Evolutionary conservation across 2,329 filamentous ascomycete species (phyloP).

Genomic region (Epichloe scottii): DNA sequence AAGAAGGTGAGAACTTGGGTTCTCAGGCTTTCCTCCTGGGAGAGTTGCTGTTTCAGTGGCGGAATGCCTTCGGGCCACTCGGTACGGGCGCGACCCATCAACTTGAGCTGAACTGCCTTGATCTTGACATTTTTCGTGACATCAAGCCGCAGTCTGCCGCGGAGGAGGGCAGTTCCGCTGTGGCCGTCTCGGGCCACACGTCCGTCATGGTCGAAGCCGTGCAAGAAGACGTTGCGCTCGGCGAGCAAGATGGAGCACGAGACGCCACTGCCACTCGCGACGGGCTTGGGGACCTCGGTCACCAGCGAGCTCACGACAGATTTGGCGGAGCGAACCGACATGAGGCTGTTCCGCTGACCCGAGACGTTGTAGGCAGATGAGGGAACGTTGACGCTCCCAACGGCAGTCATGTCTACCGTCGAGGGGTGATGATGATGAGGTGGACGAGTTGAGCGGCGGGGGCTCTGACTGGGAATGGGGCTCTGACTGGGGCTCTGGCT

Average conservation of each 20-base stretch:
- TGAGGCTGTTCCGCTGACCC: conserved; percentile 34
- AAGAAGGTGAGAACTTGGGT: conserved; percentile 89
- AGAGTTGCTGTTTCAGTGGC: conserved; percentile 69
- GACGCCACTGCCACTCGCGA: conserved; percentile 68
- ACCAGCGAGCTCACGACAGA: conserved; percentile 36
- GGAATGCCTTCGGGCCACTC: conserved; percentile 97
- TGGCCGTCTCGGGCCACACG: conserved; percentile 35
- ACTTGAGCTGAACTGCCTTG: conserved; percentile 77
- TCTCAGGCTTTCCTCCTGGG: conserved; percentile 74
- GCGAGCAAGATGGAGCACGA: conserved; percentile 61
- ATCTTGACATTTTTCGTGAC: conserved; percentile 87
- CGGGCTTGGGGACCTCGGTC: conserved; percentile 53
- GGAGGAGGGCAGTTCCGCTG: conserved; percentile 70
- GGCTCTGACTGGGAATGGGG: not conserved
- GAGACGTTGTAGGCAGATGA: conserved; percentile 15
- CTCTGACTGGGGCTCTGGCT: not conserved
- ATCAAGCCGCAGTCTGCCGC: conserved; percentile 70
- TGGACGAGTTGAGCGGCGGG: conserved; percentile 2
- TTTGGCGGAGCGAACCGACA: conserved; percentile 39
- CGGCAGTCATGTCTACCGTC: conserved; percentile 11
- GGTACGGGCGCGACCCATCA: conserved; percentile 73
- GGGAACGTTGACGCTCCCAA: conserved; percentile 10
- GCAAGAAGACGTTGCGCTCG: conserved; percentile 69
- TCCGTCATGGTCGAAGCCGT: conserved; percentile 64
- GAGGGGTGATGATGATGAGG: conserved; percentile 1